Percentiles rank a stretch among this genome's conserved stretches.
Conservation (phyloP, 345 rosid genomes). For the Ricinus communis region DNA sequence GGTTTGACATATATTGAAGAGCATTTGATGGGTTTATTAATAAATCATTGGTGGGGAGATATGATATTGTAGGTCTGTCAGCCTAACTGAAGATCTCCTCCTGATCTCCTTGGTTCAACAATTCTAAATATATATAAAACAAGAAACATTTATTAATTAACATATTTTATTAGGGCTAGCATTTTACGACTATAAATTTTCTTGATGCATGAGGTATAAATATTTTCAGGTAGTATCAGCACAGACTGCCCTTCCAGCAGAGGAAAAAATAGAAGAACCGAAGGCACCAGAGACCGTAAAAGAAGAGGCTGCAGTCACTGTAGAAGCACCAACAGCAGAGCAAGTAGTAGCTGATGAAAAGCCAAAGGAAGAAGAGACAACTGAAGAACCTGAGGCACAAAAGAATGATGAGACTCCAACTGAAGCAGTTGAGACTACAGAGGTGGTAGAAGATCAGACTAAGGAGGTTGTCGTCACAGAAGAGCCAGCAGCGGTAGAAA, state of each 20-base stretch:
- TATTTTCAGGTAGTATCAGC: slow-evolving; percentile 50
- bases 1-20: background rate
- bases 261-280: slow-evolving; percentile 40
- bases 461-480: too few species aligned
- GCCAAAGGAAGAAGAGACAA: slow-evolving; percentile 14
- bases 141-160: too few species aligned
- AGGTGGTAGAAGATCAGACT: too few species aligned
- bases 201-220: too few species aligned
- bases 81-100: too few species aligned
- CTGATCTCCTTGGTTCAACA: too few species aligned
- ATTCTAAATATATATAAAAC: too few species aligned
- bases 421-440: slow-evolving; percentile 28
- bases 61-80: too few species aligned
- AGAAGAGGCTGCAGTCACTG: slow-evolving; percentile 14
- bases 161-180: too few species aligned
- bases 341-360: slow-evolving; percentile 9
- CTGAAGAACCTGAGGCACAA: background rate
- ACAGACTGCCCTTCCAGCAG: slow-evolving; percentile 36
- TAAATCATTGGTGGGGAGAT: too few species aligned
- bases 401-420: slow-evolving; percentile 3
- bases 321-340: slow-evolving; percentile 5
- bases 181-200: too few species aligned
- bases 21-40: background rate
- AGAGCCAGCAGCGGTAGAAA: slow-evolving; percentile 32
- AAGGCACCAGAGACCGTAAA: slow-evolving; percentile 19